Conservation (phyloP, 192 early-diverging fungal species). For the Coemansia sp. region DNA sequence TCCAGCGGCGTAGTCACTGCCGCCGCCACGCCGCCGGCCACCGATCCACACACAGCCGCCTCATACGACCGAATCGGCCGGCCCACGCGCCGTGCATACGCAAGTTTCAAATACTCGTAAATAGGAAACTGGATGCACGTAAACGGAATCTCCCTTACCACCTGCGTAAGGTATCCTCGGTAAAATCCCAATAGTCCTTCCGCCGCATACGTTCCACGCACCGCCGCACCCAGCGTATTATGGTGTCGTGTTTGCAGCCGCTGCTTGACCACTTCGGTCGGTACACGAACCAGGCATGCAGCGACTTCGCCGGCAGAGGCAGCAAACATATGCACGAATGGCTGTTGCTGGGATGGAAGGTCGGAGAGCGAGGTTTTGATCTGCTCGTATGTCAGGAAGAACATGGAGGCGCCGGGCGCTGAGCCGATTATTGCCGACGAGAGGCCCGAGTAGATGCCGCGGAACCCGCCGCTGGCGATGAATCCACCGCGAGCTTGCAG, state of each 20-base stretch:
- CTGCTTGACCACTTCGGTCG: conserved; percentile 95
- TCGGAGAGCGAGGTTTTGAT: conserved; percentile 57
- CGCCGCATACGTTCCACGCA: conserved; percentile 61
- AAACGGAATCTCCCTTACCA: conserved; percentile 96
- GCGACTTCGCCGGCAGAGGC: conserved; percentile 89
- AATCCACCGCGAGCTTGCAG: conserved; percentile 87
- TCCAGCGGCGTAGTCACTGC: conserved; percentile 92
- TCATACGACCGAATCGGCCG: conserved; percentile 69
- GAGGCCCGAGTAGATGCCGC: conserved; percentile 87
- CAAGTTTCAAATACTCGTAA: conserved; percentile 84
- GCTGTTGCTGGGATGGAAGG: conserved; percentile 30
- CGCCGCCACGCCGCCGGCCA: conserved; percentile 89
- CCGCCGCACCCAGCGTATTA: conserved; percentile 59
- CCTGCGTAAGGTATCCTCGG: conserved; percentile 86
- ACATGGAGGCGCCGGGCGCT: conserved; percentile 81
- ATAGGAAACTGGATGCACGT: conserved; percentile 95
- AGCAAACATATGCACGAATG: conserved; percentile 81
- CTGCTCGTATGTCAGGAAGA: conserved; percentile 92
- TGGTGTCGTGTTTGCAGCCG: conserved; percentile 90
- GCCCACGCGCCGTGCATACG: conserved; percentile 53
- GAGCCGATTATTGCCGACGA: conserved; percentile 90
- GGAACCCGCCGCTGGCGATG: conserved; percentile 79
- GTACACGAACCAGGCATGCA: conserved; percentile 89
- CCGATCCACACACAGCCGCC: conserved; percentile 80
- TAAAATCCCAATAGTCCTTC: conserved; percentile 89